Evolutionary conservation across 257 asterid genomes (phyloP).

Genomic region (Fraxinus anomala): DNA sequence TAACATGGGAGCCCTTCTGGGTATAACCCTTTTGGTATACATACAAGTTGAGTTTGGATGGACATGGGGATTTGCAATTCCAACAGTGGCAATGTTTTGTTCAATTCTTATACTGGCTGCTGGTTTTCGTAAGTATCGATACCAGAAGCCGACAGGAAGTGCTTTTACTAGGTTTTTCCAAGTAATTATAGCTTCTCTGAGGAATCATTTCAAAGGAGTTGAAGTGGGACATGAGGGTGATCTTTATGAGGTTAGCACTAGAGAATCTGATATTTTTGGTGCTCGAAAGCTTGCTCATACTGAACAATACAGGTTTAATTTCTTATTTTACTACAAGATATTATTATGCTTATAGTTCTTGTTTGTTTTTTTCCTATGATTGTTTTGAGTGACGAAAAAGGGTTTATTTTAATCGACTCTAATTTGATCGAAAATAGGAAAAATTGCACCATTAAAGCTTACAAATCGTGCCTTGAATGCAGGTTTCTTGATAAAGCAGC

Average conservation of each 20-base stretch:
- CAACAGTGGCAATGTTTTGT: slow-evolving; percentile 48
- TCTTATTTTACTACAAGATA: not conserved
- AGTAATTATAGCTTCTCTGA: slow-evolving; percentile 53
- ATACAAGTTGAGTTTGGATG: slow-evolving; percentile 62
- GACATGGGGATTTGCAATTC: slow-evolving; percentile 75
- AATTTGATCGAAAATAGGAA: too few species aligned
- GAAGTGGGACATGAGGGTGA: slow-evolving; percentile 24
- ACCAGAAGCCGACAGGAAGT: slow-evolving; percentile 80
- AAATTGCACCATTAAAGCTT: not conserved
- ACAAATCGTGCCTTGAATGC: not conserved
- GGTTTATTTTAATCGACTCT: too few species aligned
- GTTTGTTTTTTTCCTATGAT: not conserved
- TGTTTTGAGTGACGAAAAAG: too few species aligned
- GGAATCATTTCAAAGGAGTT: slow-evolving; percentile 57
- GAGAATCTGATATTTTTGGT: slow-evolving; percentile 60
- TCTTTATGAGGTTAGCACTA: slow-evolving; percentile 58
- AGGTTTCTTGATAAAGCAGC: slow-evolving; percentile 81
- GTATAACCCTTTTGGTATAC: slow-evolving; percentile 67
- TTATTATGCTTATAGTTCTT: not conserved
- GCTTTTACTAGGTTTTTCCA: slow-evolving; percentile 75
- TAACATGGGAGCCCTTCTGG: slow-evolving; percentile 77
- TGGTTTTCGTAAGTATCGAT: slow-evolving; percentile 58
- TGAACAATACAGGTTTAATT: slow-evolving; percentile 56
- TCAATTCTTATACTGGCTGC: slow-evolving; percentile 47
- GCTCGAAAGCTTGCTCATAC: slow-evolving; percentile 64